Evolutionary conservation across 164 flowering plant species (phyloP).

Genomic region (Aristolochia contorta): DNA sequence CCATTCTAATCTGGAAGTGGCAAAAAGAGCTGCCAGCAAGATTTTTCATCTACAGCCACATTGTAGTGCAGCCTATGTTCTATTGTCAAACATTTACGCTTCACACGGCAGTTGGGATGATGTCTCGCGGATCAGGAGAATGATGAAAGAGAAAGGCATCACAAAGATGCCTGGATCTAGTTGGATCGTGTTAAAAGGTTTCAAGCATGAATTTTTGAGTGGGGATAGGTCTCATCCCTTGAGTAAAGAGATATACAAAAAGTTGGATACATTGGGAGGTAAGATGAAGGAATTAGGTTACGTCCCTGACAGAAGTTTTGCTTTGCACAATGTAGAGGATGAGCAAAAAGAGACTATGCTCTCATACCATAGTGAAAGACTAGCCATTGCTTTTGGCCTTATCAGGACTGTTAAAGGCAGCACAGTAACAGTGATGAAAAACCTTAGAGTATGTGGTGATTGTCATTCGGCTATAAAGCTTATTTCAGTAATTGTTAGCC

Average conservation of each 20-base stretch:
- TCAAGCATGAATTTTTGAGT: conserved; percentile 4
- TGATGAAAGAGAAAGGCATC: conserved; percentile 14
- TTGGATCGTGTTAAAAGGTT: conserved; percentile 11
- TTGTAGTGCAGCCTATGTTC: conserved; percentile 11
- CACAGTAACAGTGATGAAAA: conserved; percentile 10
- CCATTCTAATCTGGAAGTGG: conserved; percentile 11
- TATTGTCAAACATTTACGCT: conserved; percentile 14
- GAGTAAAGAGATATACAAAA: conserved; percentile 11
- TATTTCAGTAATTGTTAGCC: conserved; percentile 3
- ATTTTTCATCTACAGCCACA: conserved; percentile 10
- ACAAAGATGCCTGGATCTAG: conserved; percentile 12
- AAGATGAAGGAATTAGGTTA: conserved; percentile 8
- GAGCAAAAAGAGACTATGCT: conserved; percentile 11
- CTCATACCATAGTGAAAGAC: conserved; percentile 9
- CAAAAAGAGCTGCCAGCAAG: conserved; percentile 4
- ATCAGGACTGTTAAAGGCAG: conserved; percentile 9
- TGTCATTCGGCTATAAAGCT: conserved; percentile 12
- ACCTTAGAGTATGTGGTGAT: conserved; percentile 10
- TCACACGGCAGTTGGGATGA: conserved; percentile 12
- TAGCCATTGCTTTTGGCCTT: conserved; percentile 11
- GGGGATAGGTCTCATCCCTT: conserved; percentile 14
- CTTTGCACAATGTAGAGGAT: conserved; percentile 15
- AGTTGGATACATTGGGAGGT: conserved; percentile 9
- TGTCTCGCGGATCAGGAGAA: conserved; percentile 7
- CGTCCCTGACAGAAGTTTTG: conserved; percentile 11